Percentiles rank a stretch among this genome's conserved stretches.
These are phyloP conservation scores for Berberis vulgaris DNA, from an alignment of 164 flowering plant genomes.

Conservation along the genomic window DNA sequence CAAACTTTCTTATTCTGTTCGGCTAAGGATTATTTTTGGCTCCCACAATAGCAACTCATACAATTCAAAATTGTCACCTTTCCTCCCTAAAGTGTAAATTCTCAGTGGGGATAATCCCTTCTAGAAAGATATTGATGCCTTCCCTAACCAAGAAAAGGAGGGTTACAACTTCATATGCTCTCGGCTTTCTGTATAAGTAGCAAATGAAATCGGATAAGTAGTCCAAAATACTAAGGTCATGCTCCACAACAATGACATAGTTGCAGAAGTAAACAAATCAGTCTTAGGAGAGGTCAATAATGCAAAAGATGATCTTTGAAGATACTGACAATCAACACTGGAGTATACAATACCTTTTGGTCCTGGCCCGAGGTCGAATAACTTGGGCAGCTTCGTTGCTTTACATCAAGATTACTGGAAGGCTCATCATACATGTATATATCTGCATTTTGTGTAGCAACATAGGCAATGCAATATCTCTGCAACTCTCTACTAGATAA, in stretches of 20 bases:
- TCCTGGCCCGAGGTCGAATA: conserved; percentile 76
- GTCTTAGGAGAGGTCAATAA: background rate
- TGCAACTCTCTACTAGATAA: conserved; percentile 98
- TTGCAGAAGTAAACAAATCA: conserved; percentile 32
- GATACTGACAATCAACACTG: background rate
- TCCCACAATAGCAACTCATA: too few relatives aligned
- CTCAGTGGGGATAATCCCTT: conserved; percentile 97
- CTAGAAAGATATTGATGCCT: conserved; percentile 94
- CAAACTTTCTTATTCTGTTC: too few relatives aligned
- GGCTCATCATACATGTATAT: conserved; percentile 99
- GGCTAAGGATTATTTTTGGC: too few relatives aligned
- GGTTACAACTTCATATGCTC: conserved; percentile 91
- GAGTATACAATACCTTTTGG: conserved; percentile 50
- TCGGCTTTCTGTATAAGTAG: conserved; percentile 96
- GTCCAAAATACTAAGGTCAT: conserved; percentile 96
- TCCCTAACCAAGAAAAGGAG: conserved; percentile 97
- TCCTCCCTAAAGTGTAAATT: conserved; percentile 91
- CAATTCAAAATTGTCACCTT: background rate
- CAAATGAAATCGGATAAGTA: conserved; percentile 97
- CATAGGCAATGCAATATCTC: conserved; percentile 97
- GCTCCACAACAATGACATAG: conserved; percentile 99
- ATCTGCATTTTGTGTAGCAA: conserved; percentile 86
- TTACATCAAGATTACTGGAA: conserved; percentile 97
- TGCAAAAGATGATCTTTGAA: background rate
- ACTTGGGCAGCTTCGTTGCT: conserved; percentile 98